These are phyloP conservation scores for Fomes fomentarius DNA, from an alignment of 1,284 basidiomycete species.

Conservation along the genomic window DNA sequence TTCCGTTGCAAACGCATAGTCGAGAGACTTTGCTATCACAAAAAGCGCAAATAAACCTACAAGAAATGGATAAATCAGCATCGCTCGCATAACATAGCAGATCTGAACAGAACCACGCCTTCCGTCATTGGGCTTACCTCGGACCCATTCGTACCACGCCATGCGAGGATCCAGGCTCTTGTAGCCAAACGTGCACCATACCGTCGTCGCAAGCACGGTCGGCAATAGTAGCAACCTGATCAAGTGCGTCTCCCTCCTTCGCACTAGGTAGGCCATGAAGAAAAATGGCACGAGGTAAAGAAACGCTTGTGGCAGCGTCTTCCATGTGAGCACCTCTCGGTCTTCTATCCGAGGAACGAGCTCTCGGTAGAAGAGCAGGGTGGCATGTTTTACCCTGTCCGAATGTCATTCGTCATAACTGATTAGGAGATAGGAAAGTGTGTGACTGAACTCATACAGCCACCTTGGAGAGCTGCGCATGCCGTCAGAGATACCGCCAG, in stretches of 20 bases:
- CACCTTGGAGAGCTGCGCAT: too few species aligned
- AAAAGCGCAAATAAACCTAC: slow-evolving; percentile 52
- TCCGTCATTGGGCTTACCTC: slow-evolving; percentile 43
- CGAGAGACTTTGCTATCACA: slow-evolving; percentile 54
- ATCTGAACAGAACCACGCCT: too few species aligned
- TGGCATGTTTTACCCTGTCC: too few species aligned
- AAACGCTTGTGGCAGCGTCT: slow-evolving; percentile 48
- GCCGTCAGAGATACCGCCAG: too few species aligned
- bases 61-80: background rate
- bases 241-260: slow-evolving; percentile 63
- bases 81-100: too few species aligned
- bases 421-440: too few species aligned
- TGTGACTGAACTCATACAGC: too few species aligned
- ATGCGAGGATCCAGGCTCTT: slow-evolving; percentile 50
- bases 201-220: slow-evolving; percentile 46
- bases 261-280: slow-evolving; percentile 70
- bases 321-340: slow-evolving; percentile 51
- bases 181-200: slow-evolving; percentile 63
- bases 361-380: too few species aligned
- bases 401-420: too few species aligned
- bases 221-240: slow-evolving; percentile 67
- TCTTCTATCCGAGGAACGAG: too few species aligned
- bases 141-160: slow-evolving; percentile 70
- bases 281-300: slow-evolving; percentile 59
- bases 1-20: slow-evolving; percentile 53